Base-by-base conservation (phyloP, 108 stramenopile species). In the Nitzschia inconspicua region DNA sequence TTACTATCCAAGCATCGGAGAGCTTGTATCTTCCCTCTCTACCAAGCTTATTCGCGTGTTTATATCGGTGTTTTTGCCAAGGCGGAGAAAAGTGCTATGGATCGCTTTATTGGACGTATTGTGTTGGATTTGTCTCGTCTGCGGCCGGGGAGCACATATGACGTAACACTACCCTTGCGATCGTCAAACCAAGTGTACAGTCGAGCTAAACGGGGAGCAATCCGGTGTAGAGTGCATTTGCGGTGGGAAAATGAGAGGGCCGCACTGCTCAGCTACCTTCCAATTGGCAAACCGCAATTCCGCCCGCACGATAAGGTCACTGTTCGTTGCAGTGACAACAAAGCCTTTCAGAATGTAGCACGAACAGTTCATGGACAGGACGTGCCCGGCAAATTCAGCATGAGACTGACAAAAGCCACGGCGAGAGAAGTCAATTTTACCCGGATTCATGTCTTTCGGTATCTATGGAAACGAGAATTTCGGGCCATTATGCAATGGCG, bases 11-110 rank as follows among this genome's bases (percentile, higher is more conserved):
- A 78, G 30, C 64, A 64, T 28, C 51, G 77, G 0, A 69, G 80
- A 7, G 80, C 77, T 14, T 78, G 77, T 40, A 78, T 78, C 35
- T 82, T 82, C 42, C 80, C 80, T 8, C 34, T 82, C 9, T 72
- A 51, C 44, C 57, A 82, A 54, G 74, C 67, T 4, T 82, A 78
- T 42, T 68, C 69, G 23, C 49, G 52, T 28, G 58, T 76, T 27
- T 77, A 62, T 56, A 67, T 68, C 7, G 80, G 72, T 9, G 73
- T 77, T 3, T 82, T 82, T 46, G 77, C 78, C 49, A 67, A 81
- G 44, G 16, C 10, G 44, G 78, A 74, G 11, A 40, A 65, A 7
- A 69, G 73, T 30, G 42, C 59, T 7, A 34, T 44, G 26, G 79
- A 81, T 75, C 66, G 68, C 41, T 78, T 82, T 47, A 72, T 76